phyloP scores from a whole-genome alignment of 495 filamentous ascomycete species.

The Evernia prunastri region DNA sequence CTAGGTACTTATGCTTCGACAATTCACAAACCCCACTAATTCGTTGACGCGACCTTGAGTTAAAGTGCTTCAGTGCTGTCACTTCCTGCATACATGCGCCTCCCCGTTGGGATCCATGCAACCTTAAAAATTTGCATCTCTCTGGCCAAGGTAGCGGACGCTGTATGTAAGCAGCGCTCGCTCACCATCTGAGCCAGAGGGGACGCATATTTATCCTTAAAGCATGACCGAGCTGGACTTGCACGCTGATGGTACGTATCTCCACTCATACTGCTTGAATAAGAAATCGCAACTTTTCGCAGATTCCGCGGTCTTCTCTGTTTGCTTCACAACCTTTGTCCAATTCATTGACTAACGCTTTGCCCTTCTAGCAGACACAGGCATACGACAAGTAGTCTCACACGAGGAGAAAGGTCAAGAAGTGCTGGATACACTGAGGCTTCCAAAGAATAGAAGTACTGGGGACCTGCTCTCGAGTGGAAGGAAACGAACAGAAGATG shows the following conservation, averaged over 20 bases:
- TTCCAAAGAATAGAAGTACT: slow-evolving; percentile 60
- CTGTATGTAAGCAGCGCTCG: slow-evolving; percentile 8
- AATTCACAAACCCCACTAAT: background rate
- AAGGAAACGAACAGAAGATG: slow-evolving; percentile 23
- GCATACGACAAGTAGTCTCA: slow-evolving; percentile 17
- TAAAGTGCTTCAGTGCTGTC: background rate
- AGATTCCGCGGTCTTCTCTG: background rate
- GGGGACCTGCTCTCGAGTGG: slow-evolving; percentile 49
- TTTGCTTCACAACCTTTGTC: background rate
- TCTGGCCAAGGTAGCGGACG: slow-evolving; percentile 16
- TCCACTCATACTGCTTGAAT: background rate
- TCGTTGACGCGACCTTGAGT: background rate
- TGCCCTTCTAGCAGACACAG: slow-evolving; percentile 4
- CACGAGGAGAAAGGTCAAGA: slow-evolving; percentile 15
- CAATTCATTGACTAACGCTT: background rate
- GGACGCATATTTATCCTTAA: background rate
- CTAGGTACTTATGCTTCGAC: background rate
- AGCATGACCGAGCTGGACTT: slow-evolving; percentile 19
- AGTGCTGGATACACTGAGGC: slow-evolving; percentile 10
- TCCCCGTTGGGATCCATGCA: slow-evolving; percentile 9
- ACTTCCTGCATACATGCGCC: slow-evolving; percentile 4
- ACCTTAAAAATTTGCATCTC: slow-evolving; percentile 10
- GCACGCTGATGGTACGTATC: slow-evolving; percentile 15
- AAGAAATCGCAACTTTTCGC: background rate
- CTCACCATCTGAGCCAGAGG: slow-evolving; percentile 10